A percentile compares a stretch with the other conserved stretches of the same genome.
phyloP scores from a whole-genome alignment of 2,329 filamentous ascomycete species.

The Colletotrichum abscissum region DNA sequence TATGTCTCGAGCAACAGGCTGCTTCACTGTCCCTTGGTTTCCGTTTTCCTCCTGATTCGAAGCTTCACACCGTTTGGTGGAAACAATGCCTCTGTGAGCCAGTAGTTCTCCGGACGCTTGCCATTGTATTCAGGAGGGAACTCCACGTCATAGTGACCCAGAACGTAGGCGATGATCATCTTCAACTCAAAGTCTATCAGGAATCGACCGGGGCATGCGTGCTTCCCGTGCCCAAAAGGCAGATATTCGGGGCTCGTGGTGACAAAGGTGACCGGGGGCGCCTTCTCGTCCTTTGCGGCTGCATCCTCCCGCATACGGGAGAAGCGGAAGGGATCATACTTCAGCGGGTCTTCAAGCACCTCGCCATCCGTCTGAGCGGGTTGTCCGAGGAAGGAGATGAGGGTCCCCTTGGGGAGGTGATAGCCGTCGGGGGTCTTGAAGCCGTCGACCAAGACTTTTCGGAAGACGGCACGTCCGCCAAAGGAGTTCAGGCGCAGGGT shows the following conservation, averaged over 20 bases:
- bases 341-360: conserved; percentile 46
- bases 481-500: conserved; percentile 52
- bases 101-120: conserved; percentile 27
- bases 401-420: conserved; percentile 44
- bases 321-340: conserved; percentile 56
- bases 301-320: conserved; percentile 47
- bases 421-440: conserved; percentile 46
- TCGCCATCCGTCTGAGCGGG: conserved; percentile 45
- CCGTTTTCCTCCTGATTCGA: conserved; percentile 20
- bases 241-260: conserved; percentile 45
- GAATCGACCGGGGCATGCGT: conserved; percentile 47
- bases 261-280: conserved; percentile 41
- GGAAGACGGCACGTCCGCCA: conserved; percentile 42
- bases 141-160: conserved; percentile 33
- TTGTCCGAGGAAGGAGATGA: conserved; percentile 46
- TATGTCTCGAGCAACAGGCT: no score
- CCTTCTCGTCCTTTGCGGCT: conserved; percentile 36
- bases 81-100: conserved; percentile 31
- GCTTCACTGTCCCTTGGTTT: neutral
- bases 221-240: conserved; percentile 48
- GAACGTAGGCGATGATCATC: conserved; percentile 41
- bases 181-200: conserved; percentile 46
- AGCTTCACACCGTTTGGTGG: conserved; percentile 18
- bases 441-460: conserved; percentile 43
- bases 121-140: conserved; percentile 33